These are phyloP conservation scores for Chloranthus sessilifolius DNA, from an alignment of 164 flowering plant genomes.

Conservation along the genomic window DNA sequence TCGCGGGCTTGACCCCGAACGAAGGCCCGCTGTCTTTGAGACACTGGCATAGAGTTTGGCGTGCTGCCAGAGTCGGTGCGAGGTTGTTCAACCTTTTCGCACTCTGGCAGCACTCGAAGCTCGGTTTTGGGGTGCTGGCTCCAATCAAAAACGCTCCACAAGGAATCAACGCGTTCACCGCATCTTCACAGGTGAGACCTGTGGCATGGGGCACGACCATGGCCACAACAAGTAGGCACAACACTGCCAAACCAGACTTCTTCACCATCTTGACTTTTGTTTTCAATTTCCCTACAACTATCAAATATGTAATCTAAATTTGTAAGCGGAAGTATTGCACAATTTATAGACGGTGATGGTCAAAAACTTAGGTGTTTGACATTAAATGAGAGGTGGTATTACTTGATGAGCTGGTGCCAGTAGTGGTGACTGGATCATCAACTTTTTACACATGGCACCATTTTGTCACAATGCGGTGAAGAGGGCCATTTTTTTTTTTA, in stretches of 20 bases:
- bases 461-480: too few relatives aligned
- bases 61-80: slow-evolving; percentile 19
- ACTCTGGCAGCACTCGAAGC: slow-evolving; percentile 27
- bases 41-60: slow-evolving; percentile 33
- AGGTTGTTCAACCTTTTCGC: slow-evolving; percentile 16
- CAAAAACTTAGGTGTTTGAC: too few relatives aligned
- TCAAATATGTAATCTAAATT: too few relatives aligned
- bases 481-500: too few relatives aligned
- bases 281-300: too few relatives aligned
- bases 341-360: too few relatives aligned
- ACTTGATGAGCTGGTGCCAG: too few relatives aligned
- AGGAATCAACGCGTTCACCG: slow-evolving; percentile 30
- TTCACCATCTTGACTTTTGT: slow-evolving; percentile 11
- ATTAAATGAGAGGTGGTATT: too few relatives aligned
- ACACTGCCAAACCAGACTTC: slow-evolving; percentile 6
- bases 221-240: slow-evolving; percentile 16
- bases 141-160: slow-evolving; percentile 33
- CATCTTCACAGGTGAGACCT: slow-evolving; percentile 31
- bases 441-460: too few relatives aligned
- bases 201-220: background rate
- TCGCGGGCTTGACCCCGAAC: slow-evolving; percentile 24
- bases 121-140: slow-evolving; percentile 17
- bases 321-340: too few relatives aligned
- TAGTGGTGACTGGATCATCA: too few relatives aligned
- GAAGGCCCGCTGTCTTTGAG: slow-evolving; percentile 27